Evolutionary conservation across 2,329 filamentous ascomycete species (phyloP).

Genomic region (Fusarium drepaniforme): DNA sequence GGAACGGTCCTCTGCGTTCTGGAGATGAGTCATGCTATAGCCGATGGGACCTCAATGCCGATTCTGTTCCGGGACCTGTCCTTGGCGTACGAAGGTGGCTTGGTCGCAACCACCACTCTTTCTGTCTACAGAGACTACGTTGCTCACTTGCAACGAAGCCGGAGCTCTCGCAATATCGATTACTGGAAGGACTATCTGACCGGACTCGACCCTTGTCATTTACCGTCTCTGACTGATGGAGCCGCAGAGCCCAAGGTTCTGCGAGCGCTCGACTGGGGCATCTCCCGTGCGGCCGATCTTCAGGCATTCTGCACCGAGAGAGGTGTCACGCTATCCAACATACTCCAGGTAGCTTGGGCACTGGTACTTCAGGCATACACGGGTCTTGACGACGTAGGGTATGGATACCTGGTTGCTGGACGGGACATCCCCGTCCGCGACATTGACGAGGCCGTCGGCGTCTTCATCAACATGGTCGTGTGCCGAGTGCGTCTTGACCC

Average conservation of each 20-base stretch:
- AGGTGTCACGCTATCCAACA: constrained; percentile 25
- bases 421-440: constrained; percentile 9
- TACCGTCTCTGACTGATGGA: background rate
- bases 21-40: constrained; percentile 40
- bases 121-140: constrained; percentile 32
- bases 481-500: constrained; percentile 9
- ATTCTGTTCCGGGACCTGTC: constrained; percentile 33
- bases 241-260: background rate
- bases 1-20: constrained; percentile 12
- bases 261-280: constrained; percentile 10
- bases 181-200: constrained; percentile 29
- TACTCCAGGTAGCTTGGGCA: constrained; percentile 29
- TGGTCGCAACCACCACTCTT: background rate
- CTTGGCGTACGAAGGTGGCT: constrained; percentile 19
- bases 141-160: constrained; percentile 4
- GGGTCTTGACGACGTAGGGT: constrained; percentile 26
- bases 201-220: constrained; percentile 7
- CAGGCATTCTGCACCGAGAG: constrained; percentile 10
- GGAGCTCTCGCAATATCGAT: background rate
- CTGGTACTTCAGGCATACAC: constrained; percentile 31
- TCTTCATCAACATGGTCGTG: constrained; percentile 34
- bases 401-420: constrained; percentile 22
- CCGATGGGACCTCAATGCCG: constrained; percentile 35
- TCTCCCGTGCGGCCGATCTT: background rate
- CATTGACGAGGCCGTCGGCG: constrained; percentile 25